Conservation (phyloP, 2,329 filamentous ascomycete species). For the Blastomyces parvus region DNA sequence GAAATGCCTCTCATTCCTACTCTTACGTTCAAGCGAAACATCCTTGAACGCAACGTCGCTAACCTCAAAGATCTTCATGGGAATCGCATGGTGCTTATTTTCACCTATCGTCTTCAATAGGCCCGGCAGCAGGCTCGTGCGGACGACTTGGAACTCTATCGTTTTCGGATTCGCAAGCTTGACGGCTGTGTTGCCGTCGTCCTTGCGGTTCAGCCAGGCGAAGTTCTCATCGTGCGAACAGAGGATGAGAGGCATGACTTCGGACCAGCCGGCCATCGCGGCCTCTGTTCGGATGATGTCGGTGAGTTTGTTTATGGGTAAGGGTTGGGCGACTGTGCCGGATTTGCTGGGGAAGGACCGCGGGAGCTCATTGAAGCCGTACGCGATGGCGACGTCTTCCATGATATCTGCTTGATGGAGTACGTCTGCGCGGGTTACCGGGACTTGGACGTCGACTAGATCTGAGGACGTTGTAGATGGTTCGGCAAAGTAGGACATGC, state of each 20-base stretch:
- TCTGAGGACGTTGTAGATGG: slow-evolving; percentile 62
- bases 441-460: slow-evolving; percentile 71
- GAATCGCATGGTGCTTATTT: slow-evolving; percentile 80
- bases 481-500: slow-evolving; percentile 78
- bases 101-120: slow-evolving; percentile 88
- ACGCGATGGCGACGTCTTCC: slow-evolving; percentile 94
- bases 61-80: slow-evolving; percentile 87
- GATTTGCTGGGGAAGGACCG: slow-evolving; percentile 77
- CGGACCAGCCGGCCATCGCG: slow-evolving; percentile 90
- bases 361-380: slow-evolving; percentile 94
- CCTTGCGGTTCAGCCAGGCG: slow-evolving; percentile 80
- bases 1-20: slow-evolving; percentile 87
- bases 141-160: slow-evolving; percentile 83
- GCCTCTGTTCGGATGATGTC: slow-evolving; percentile 85
- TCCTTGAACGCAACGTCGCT: slow-evolving; percentile 92
- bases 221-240: slow-evolving; percentile 99
- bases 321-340: slow-evolving; percentile 73
- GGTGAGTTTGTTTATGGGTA: slow-evolving; percentile 85
- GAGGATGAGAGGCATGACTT: slow-evolving; percentile 91
- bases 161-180: slow-evolving; percentile 89
- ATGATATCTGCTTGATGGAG: slow-evolving; percentile 97
- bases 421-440: slow-evolving; percentile 84
- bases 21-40: slow-evolving; percentile 66
- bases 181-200: slow-evolving; percentile 74
- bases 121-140: slow-evolving; percentile 75